Base-by-base conservation (phyloP, 2,329 filamentous ascomycete genomes). In the Simplicillium sp. region DNA sequence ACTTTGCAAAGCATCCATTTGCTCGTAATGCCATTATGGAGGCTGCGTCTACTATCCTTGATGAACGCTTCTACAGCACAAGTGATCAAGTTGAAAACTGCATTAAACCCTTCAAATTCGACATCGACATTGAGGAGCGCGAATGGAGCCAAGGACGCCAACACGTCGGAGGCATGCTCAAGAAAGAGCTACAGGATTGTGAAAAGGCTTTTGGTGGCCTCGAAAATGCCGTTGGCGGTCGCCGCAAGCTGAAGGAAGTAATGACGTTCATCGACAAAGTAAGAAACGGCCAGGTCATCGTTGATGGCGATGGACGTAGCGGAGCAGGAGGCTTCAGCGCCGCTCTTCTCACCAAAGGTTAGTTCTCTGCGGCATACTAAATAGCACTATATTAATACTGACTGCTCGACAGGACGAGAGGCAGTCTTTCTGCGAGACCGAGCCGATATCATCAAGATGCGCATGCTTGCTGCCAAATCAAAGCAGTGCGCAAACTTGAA, bases 21-120 rank as follows among this genome's bases (percentile, higher is more conserved):
- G 92, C 92, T 9, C 82, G 87, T 29, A 81, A 92, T 59, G 86
- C 87, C n/a, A 97, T 98, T 49, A 84, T 80, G 37, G 88, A 96
- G 51, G 89, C 92, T 1, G 87, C 88, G 2, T 84, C 87, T 1
- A 84, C 80, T 18, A 97, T 98, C 40, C 67, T 98, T 11, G 92
- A 92, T 49, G 92, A 98, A 54, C 75, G 90, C 12, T 95, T 94
- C 48, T 97, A 96, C 65, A 92, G 90, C 62, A 98, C 94, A 1
- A 92, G 86, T 47, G 94, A 98, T 54, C 92, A 97, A 63, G 86
- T 98, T 1, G 92, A 98, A 61, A 97, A 97, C 57, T 98, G 90
- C 58, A 94, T 98, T 64, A 98, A 98, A 62, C 92, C 94, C 0
- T 98, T 90, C 70, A 98, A 98, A 59, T 97, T 90, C 51, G 88